Percentiles rank a stretch among this genome's conserved stretches.
These are phyloP conservation scores for Musa itinerans DNA, from an alignment of 176 grass and related monocot species.

Conservation along the genomic window DNA sequence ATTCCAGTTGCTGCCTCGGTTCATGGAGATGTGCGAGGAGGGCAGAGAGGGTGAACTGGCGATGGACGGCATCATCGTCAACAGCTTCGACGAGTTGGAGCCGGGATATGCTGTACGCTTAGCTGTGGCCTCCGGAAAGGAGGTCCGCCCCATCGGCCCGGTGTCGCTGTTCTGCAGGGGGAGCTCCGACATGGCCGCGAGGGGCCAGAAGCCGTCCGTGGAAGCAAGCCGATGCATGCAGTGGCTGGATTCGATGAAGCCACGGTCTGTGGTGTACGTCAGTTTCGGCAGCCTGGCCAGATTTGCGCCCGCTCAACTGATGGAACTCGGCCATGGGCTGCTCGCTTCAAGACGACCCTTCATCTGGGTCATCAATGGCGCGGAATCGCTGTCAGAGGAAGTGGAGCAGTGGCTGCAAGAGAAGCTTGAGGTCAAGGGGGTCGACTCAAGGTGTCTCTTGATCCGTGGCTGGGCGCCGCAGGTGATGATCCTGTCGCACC, in stretches of 20 bases:
- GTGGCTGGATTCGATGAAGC: constrained; percentile 47
- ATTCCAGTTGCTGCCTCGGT: constrained; percentile 10
- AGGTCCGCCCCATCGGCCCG: constrained; percentile 39
- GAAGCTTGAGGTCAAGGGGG: constrained; percentile 8
- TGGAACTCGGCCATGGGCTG: constrained; percentile 53
- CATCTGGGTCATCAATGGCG: constrained; percentile 47
- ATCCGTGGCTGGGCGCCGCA: constrained; percentile 62
- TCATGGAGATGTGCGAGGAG: not conserved
- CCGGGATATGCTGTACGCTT: constrained; percentile 31
- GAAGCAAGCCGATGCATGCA: constrained; percentile 30
- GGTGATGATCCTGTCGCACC: constrained; percentile 50
- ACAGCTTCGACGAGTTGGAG: constrained; percentile 79
- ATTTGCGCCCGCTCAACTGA: constrained; percentile 39
- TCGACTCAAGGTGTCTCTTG: constrained; percentile 23
- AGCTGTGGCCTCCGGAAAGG: constrained; percentile 17
- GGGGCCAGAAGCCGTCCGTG: constrained; percentile 23
- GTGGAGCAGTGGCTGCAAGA: constrained; percentile 30
- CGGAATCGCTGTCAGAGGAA: constrained; percentile 24
- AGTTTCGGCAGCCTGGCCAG: constrained; percentile 49
- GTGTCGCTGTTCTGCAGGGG: constrained; percentile 30
- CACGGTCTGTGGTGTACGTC: constrained; percentile 55
- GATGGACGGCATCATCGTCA: constrained; percentile 45
- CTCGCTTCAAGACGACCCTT: constrained; percentile 31
- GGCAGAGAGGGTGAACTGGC: constrained; percentile 28
- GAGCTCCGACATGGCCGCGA: not conserved